Conservation (phyloP, 2,329 filamentous ascomycete genomes). For the Catunica adiposa region DNA sequence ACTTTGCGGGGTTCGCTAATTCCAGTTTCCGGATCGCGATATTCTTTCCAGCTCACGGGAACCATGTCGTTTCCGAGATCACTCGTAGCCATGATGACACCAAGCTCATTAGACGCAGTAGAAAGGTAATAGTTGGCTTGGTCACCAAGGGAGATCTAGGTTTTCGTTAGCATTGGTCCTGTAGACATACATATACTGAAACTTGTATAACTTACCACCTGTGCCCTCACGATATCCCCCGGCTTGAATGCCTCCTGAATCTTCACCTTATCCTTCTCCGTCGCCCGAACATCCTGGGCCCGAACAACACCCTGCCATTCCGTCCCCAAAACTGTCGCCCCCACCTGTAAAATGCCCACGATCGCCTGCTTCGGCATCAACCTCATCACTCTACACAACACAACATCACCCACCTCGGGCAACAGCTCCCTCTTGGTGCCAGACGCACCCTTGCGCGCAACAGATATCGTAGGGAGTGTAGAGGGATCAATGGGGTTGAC, state of each 20-base stretch:
- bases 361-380: conserved; percentile 73
- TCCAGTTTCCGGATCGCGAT: conserved; percentile 67
- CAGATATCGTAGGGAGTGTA: conserved; percentile 37
- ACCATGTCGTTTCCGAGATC: conserved; percentile 82
- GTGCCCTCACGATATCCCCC: conserved; percentile 76
- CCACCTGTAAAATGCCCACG: conserved; percentile 71
- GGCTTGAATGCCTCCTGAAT: conserved; percentile 84
- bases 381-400: conserved; percentile 72
- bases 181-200: neutral
- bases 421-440: conserved; percentile 45
- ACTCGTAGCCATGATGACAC: conserved; percentile 83
- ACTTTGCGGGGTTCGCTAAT: conserved; percentile 71
- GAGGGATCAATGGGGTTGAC: conserved; percentile 20
- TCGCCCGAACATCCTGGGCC: conserved; percentile 80
- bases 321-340: conserved; percentile 53
- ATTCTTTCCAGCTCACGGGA: conserved; percentile 90
- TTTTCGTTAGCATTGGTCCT: conserved; percentile 1
- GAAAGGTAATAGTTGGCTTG: conserved; percentile 92
- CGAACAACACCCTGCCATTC: conserved; percentile 77
- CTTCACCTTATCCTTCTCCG: conserved; percentile 88
- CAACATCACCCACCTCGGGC: conserved; percentile 62
- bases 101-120: conserved; percentile 78
- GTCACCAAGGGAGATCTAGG: conserved; percentile 71
- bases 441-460: conserved; percentile 30
- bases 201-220: conserved; percentile 45